These are phyloP conservation scores for Candida alai DNA, from an alignment of 805 yeast species.

Conservation along the genomic window DNA sequence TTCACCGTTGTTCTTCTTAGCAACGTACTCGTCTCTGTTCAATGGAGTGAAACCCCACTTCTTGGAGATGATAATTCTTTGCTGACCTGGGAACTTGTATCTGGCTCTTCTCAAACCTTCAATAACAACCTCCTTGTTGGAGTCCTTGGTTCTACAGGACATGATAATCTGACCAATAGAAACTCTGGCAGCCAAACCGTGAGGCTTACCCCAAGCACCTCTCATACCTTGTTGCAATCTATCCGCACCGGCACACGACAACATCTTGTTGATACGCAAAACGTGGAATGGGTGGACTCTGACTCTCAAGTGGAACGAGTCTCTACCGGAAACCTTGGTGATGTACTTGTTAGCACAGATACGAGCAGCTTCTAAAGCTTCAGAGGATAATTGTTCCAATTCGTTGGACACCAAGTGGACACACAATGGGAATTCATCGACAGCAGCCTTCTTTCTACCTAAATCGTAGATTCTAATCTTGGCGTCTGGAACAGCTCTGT, in stretches of 20 bases:
- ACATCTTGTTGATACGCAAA: slow-evolving; percentile 99
- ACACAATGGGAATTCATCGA: slow-evolving; percentile 99
- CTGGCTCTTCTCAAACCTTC: slow-evolving; percentile 99
- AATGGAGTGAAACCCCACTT: slow-evolving; percentile 99
- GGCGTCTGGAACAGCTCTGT: slow-evolving; percentile 99
- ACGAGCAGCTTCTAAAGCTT: slow-evolving; percentile 99
- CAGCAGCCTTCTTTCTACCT: slow-evolving; percentile 99
- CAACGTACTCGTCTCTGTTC: slow-evolving; percentile 95
- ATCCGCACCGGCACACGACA: slow-evolving; percentile 99
- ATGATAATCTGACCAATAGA: slow-evolving; percentile 96
- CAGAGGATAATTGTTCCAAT: slow-evolving; percentile 98
- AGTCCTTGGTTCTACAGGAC: slow-evolving; percentile 97
- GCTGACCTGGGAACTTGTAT: slow-evolving; percentile 99
- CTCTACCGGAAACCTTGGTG: slow-evolving; percentile 97
- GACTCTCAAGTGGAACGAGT: slow-evolving; percentile 99
- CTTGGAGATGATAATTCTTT: slow-evolving; percentile 97
- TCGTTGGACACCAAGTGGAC: slow-evolving; percentile 99
- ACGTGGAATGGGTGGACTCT: slow-evolving; percentile 99
- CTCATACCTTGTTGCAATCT: slow-evolving; percentile 99
- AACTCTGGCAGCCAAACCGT: slow-evolving; percentile 99
- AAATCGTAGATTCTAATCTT: slow-evolving; percentile 98
- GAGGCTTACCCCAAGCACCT: slow-evolving; percentile 99
- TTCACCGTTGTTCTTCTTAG: slow-evolving; percentile 94
- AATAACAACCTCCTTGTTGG: slow-evolving; percentile 93
- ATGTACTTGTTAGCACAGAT: slow-evolving; percentile 99